These are phyloP conservation scores for Darksidea phi DNA, from an alignment of 495 filamentous ascomycete genomes.

Conservation along the genomic window DNA sequence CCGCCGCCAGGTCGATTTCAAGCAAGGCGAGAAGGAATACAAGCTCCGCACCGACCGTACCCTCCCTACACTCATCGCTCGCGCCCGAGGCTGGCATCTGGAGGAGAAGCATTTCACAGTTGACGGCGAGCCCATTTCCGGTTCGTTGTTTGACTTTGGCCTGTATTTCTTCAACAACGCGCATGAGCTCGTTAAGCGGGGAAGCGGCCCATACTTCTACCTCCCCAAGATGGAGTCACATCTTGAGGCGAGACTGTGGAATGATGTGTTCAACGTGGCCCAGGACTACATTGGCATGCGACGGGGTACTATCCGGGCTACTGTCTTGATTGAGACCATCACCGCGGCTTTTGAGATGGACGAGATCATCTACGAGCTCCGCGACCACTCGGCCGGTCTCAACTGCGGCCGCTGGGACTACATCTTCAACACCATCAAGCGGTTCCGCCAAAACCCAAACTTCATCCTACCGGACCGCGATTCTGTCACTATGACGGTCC, in stretches of 20 bases:
- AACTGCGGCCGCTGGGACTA: conserved; percentile 99
- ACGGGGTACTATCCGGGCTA: conserved; percentile 90
- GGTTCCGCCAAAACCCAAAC: conserved; percentile 89
- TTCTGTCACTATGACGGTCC: conserved; percentile 94
- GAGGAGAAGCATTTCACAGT: conserved; percentile 98
- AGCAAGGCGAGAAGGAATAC: conserved; percentile 91
- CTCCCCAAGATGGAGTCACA: conserved; percentile 99
- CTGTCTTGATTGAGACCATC: conserved; percentile 98
- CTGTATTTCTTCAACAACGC: conserved; percentile 99
- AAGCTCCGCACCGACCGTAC: conserved; percentile 90
- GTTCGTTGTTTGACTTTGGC: conserved; percentile 93
- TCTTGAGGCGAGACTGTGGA: conserved; percentile 96
- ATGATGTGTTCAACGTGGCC: conserved; percentile 95
- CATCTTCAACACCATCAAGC: conserved; percentile 99
- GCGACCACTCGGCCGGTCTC: conserved; percentile 91
- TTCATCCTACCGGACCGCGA: conserved; percentile 93
- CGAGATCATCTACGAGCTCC: conserved; percentile 99
- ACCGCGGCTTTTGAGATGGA: conserved; percentile 99
- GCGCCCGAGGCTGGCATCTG: conserved; percentile 65
- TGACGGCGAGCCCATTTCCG: conserved; percentile 92
- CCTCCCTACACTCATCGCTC: conserved; percentile 63
- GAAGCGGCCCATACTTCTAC: conserved; percentile 96
- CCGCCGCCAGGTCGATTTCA: conserved; percentile 93
- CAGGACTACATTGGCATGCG: conserved; percentile 90
- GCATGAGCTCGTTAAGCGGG: conserved; percentile 77